A percentile compares a stretch with the other conserved stretches of the same genome.
Conservation (phyloP, 176 grass and related monocot genomes). For the Echinochloa phyllopogon region DNA sequence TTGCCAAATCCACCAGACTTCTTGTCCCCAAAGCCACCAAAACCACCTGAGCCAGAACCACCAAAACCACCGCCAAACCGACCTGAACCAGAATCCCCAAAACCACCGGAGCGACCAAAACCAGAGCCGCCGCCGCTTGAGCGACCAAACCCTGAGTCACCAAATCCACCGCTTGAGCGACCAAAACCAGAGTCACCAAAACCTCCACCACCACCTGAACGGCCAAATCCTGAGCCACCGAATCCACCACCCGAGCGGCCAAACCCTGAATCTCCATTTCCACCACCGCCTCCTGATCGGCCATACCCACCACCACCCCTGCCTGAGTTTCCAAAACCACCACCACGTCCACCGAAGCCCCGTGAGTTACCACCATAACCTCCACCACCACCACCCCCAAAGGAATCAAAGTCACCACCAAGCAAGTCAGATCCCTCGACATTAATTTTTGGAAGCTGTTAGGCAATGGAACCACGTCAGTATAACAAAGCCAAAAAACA, state of each 20-base stretch:
- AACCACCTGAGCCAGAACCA: slow-evolving; percentile 52
- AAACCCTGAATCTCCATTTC: slow-evolving; percentile 37
- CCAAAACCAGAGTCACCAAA: slow-evolving; percentile 43
- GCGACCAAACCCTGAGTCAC: slow-evolving; percentile 44
- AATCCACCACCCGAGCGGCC: slow-evolving; percentile 50
- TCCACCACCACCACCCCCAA: slow-evolving; percentile 47
- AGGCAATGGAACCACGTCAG: slow-evolving; percentile 14
- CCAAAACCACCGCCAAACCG: slow-evolving; percentile 51
- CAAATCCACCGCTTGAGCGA: slow-evolving; percentile 47
- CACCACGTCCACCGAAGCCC: not conserved
- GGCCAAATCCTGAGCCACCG: slow-evolving; percentile 37
- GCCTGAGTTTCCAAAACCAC: slow-evolving; percentile 39
- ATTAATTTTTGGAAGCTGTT: slow-evolving; percentile 80
- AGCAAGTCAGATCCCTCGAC: slow-evolving; percentile 74
- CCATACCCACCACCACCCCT: slow-evolving; percentile 29
- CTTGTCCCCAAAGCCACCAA: slow-evolving; percentile 59
- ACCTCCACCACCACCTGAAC: slow-evolving; percentile 49
- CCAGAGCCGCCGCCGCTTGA: slow-evolving; percentile 40
- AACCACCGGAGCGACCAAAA: slow-evolving; percentile 52
- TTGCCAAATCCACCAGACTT: slow-evolving; percentile 42
- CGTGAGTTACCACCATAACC: slow-evolving; percentile 40
- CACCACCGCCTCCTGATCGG: slow-evolving; percentile 44
- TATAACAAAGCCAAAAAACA: slow-evolving; percentile 21
- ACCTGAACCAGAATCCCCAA: slow-evolving; percentile 53
- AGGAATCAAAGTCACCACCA: slow-evolving; percentile 65